phyloP scores from a whole-genome alignment of 768 basidiomycete genomes.

The Amanita subjunquillea region DNA sequence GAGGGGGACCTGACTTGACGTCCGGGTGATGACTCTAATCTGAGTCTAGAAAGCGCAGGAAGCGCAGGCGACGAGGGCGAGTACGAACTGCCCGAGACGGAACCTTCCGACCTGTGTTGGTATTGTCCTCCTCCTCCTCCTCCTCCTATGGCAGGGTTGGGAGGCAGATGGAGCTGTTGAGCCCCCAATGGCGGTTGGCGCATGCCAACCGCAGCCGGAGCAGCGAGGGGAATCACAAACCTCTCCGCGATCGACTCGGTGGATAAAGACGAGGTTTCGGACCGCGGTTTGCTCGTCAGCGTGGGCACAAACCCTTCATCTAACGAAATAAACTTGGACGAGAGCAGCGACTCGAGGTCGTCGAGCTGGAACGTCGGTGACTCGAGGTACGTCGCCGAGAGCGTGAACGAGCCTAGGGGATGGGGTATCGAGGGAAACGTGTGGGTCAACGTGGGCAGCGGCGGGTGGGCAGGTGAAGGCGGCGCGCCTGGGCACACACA shows the following conservation, averaged over 20 bases:
- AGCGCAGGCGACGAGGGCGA: neutral
- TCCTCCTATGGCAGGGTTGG: neutral
- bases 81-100: neutral
- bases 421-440: slow-evolving; percentile 60
- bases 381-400: slow-evolving; percentile 56
- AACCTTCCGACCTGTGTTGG: neutral
- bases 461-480: slow-evolving; percentile 25
- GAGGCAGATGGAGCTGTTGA: neutral
- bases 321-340: slow-evolving; percentile 59
- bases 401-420: slow-evolving; percentile 50
- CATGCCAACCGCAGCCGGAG: neutral
- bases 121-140: neutral
- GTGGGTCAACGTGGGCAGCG: slow-evolving; percentile 41
- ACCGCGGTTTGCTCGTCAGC: slow-evolving; percentile 27
- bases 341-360: slow-evolving; percentile 67
- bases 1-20: neutral
- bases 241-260: slow-evolving; percentile 2
- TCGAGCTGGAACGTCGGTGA: slow-evolving; percentile 65
- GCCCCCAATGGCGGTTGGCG: neutral
- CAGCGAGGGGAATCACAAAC: neutral
- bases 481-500: slow-evolving; percentile 20
- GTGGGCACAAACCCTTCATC: slow-evolving; percentile 72
- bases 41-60: neutral
- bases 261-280: neutral
- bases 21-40: neutral